phyloP scores from a whole-genome alignment of 1,284 basidiomycete species.

The Tausonia pullulans region DNA sequence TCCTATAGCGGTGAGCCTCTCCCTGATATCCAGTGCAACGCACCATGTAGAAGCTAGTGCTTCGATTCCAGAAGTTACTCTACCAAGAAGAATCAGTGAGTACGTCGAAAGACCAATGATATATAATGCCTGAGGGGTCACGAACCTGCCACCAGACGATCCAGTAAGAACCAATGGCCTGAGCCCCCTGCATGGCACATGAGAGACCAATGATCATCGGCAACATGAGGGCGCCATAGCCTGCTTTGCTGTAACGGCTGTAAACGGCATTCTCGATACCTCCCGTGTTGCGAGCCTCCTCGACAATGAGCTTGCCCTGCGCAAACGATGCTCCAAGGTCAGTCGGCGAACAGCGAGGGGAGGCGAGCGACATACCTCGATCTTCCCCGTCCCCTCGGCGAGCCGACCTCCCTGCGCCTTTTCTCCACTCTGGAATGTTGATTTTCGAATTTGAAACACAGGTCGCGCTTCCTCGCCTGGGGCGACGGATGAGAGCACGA shows the following conservation, averaged over 20 bases:
- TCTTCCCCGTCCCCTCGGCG: background rate
- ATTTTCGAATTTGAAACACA: too few relatives aligned
- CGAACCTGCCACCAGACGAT: slow-evolving; percentile 57
- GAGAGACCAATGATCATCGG: slow-evolving; percentile 49
- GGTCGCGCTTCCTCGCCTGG: slow-evolving; percentile 36
- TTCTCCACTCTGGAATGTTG: slow-evolving; percentile 38
- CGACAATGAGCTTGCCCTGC: slow-evolving; percentile 45
- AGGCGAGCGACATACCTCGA: background rate
- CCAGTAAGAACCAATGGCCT: slow-evolving; percentile 37
- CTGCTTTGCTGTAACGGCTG: slow-evolving; percentile 51
- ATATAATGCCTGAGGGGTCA: background rate
- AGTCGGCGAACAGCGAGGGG: background rate
- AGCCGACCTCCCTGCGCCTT: background rate
- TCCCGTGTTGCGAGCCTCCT: slow-evolving; percentile 36
- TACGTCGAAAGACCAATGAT: background rate
- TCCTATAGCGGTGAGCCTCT: too few relatives aligned
- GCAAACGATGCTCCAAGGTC: background rate
- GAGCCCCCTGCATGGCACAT: slow-evolving; percentile 51
- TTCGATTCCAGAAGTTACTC: too few relatives aligned
- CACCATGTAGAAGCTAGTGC: slow-evolving; percentile 51
- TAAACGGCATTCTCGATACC: slow-evolving; percentile 45
- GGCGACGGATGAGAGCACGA: slow-evolving; percentile 30
- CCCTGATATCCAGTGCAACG: slow-evolving; percentile 27
- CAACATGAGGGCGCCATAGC: slow-evolving; percentile 44
- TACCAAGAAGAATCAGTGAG: too few relatives aligned